These are phyloP conservation scores for Citrus cavaleriei DNA, from an alignment of 345 rosid species.

Conservation along the genomic window DNA sequence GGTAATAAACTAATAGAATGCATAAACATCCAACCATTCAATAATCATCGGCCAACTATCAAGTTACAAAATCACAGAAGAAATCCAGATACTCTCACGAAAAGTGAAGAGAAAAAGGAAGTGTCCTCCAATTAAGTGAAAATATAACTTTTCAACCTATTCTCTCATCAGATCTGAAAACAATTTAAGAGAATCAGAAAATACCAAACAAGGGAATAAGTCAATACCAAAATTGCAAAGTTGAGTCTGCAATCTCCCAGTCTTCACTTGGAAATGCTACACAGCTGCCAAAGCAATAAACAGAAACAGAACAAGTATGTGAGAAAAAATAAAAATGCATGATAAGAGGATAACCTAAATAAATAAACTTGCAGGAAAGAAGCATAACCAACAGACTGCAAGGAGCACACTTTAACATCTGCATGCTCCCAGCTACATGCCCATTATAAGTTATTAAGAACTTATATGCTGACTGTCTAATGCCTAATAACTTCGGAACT, in stretches of 20 bases:
- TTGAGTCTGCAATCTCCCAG: slow-evolving; percentile 98
- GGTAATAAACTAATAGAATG: not conserved
- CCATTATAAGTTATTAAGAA: not conserved
- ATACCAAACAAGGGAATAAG: slow-evolving; percentile 9
- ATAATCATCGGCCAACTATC: not conserved
- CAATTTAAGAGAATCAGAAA: not conserved
- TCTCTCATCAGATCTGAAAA: not conserved
- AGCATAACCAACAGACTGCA: not conserved
- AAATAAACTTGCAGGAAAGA: not conserved
- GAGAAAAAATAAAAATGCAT: not conserved
- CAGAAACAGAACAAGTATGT: not conserved
- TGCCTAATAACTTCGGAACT: not conserved
- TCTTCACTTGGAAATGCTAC: slow-evolving; percentile 89
- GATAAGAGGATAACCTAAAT: not conserved
- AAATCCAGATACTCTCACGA: not conserved
- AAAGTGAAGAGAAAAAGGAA: not conserved
- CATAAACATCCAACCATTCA: not conserved
- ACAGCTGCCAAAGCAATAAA: slow-evolving; percentile 52
- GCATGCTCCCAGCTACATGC: not conserved
- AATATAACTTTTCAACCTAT: not conserved
- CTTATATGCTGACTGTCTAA: not conserved
- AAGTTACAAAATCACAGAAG: not conserved
- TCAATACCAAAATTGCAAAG: slow-evolving; percentile 89
- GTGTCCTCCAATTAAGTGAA: not conserved
- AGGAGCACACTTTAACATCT: not conserved